Percentiles rank a stretch among this genome's conserved stretches.
phyloP scores from a whole-genome alignment of 2,329 filamentous ascomycete genomes.

The Emmonsiellopsis sp. region DNA sequence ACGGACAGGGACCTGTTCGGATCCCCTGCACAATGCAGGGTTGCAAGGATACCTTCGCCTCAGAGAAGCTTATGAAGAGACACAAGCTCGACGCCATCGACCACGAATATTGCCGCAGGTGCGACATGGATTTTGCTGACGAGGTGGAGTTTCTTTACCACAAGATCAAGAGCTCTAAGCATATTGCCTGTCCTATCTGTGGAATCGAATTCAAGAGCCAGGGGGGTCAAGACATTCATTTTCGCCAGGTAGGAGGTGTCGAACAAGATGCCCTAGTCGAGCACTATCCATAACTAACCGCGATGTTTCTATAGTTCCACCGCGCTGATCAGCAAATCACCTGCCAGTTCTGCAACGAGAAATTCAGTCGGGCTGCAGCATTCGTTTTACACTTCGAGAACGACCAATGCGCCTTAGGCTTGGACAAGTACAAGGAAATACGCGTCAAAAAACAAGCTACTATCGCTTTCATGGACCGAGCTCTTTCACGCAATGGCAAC shows the following conservation, averaged over 20 bases:
- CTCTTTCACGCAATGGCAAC: constrained; percentile 1
- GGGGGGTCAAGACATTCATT: constrained; percentile 43
- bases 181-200: constrained; percentile 50
- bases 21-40: constrained; percentile 38
- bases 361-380: constrained; percentile 40
- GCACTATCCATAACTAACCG: not conserved
- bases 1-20: constrained; percentile 11
- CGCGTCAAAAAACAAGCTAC: constrained; percentile 44
- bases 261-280: not conserved
- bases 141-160: constrained; percentile 40
- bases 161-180: constrained; percentile 37
- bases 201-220: constrained; percentile 47
- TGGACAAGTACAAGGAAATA: constrained; percentile 35
- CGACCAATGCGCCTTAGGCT: constrained; percentile 40
- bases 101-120: constrained; percentile 34
- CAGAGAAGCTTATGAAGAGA: constrained; percentile 36
- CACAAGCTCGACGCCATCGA: constrained; percentile 41
- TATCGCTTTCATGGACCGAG: constrained; percentile 20
- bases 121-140: constrained; percentile 38
- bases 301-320: constrained; percentile 33
- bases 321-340: constrained; percentile 40
- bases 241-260: constrained; percentile 35
- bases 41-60: constrained; percentile 40
- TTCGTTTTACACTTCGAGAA: constrained; percentile 49
- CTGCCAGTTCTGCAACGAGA: constrained; percentile 39